Evolutionary conservation across 495 filamentous ascomycete genomes (phyloP), one percentile per base, ranked within the genome.

Genomic region (Neurospora tetrasperma): DNA sequence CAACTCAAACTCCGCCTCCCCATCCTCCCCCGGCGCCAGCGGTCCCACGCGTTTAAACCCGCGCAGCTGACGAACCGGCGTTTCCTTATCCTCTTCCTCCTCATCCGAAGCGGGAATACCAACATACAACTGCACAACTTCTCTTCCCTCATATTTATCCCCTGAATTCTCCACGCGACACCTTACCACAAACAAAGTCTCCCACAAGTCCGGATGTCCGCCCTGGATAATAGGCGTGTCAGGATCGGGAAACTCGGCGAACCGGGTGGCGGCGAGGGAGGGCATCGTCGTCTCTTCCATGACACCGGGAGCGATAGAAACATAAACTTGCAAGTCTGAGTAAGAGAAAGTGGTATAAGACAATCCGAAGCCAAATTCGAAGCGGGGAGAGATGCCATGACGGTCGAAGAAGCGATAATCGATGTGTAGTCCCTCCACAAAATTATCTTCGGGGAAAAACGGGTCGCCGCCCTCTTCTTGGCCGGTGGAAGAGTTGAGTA

Each of bases 371-470:
- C 93, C 93, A 73, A 96, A 96, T 79, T 93, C 91, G 76, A 88
- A 96, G 44, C 90, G 85, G 2, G 92, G 91, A n/a, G 84, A 83
- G 71, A 90, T 86, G 27, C 84, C 82, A 48, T 84, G 79, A 74
- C 86, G 86, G 84, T 96, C 93, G 70, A 95, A 92, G 71, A 83
- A 80, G 66, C 93, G 89, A 82, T 96, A 96, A 80, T 96, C 93
- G 73, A 94, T 91, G 79, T 90, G 90, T n/a, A 90, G 82, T 59
- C 92, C 91, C 73, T 94, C 92, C 6, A 80, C 83, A 78, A 94
- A 94, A 42, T 76, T 71, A 9, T 72, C 39, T 2, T 82, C 91
- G 77, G 72, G 86, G 77, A 86, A 83, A 76, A 83, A 81, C 41
- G 70, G 74, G 48, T 88, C 77, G 20, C 71, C 76, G 2, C 31